A percentile compares a stretch with the other conserved stretches of the same genome.
Evolutionary conservation across 2,329 filamentous ascomycete genomes (phyloP).

Genomic region (Lizonia empirigonia): DNA sequence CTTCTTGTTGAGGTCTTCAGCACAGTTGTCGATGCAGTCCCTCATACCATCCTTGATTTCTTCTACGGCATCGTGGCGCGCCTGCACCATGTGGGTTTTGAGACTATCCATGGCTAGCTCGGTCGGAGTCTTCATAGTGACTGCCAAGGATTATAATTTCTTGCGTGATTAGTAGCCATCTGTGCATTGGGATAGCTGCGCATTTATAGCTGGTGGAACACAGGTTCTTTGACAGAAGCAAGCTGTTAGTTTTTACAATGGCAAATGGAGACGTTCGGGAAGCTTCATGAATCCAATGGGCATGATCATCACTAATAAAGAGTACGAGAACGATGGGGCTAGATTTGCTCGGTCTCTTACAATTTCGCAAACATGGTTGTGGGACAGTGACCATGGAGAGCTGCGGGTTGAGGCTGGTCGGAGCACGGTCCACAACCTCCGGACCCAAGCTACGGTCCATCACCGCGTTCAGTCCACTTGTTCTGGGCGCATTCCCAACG

Average conservation of each 20-base stretch:
- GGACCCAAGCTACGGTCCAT: constrained; percentile 1
- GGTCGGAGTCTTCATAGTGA: not conserved
- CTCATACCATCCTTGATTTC: not conserved
- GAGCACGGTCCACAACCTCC: constrained; percentile 3
- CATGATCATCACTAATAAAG: too few relatives aligned
- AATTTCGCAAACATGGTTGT: too few relatives aligned
- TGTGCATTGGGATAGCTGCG: too few relatives aligned
- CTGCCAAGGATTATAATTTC: not conserved
- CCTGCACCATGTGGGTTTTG: not conserved
- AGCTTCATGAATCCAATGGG: too few relatives aligned
- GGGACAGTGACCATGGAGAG: not conserved
- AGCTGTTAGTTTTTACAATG: too few relatives aligned
- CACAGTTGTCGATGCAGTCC: not conserved
- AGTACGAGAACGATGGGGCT: too few relatives aligned
- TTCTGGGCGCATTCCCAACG: constrained; percentile 10
- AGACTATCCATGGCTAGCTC: not conserved
- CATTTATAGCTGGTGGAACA: too few relatives aligned
- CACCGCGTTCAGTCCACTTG: constrained; percentile 13
- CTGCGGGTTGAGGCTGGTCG: constrained; percentile 1
- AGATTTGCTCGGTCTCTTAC: too few relatives aligned
- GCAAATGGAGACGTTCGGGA: too few relatives aligned
- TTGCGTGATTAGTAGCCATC: too few relatives aligned
- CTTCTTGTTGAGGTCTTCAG: not conserved
- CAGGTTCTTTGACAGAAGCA: too few relatives aligned
- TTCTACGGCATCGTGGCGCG: not conserved